A percentile compares a stretch with the other conserved stretches of the same genome.
Evolutionary conservation across 352 stramenopile species (phyloP).

Genomic region (Hyaloperonospora brassicae): DNA sequence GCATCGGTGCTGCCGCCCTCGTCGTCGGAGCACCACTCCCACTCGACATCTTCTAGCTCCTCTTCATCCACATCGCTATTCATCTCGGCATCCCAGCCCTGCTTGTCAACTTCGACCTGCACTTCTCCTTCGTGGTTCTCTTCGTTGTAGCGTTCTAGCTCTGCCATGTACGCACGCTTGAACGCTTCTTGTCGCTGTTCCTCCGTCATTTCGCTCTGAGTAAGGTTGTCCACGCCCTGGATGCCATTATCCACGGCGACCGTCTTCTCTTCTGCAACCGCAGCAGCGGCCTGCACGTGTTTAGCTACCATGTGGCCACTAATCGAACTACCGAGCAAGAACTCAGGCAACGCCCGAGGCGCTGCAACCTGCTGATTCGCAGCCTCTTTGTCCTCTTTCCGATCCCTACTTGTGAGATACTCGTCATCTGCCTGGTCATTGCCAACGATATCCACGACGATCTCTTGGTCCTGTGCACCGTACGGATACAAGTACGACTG

Average conservation of each 20-base stretch:
- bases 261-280: slow-evolving; percentile 29
- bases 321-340: slow-evolving; percentile 78
- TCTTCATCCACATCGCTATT: slow-evolving; percentile 71
- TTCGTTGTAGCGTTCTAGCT: slow-evolving; percentile 81
- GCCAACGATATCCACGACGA: slow-evolving; percentile 79
- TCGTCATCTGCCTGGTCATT: slow-evolving; percentile 72
- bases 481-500: slow-evolving; percentile 83
- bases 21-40: slow-evolving; percentile 72
- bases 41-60: slow-evolving; percentile 75
- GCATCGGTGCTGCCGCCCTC: slow-evolving; percentile 36
- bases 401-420: slow-evolving; percentile 66
- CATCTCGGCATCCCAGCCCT: slow-evolving; percentile 82
- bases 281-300: slow-evolving; percentile 42
- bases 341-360: slow-evolving; percentile 64
- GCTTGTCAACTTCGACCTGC: slow-evolving; percentile 70
- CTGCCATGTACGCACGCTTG: slow-evolving; percentile 71
- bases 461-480: slow-evolving; percentile 69
- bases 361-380: slow-evolving; percentile 46
- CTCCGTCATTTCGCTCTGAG: slow-evolving; percentile 68
- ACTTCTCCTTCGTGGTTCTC: slow-evolving; percentile 74
- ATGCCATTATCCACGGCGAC: slow-evolving; percentile 28
- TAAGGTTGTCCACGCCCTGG: slow-evolving; percentile 47
- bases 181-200: slow-evolving; percentile 78
- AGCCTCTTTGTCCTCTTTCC: slow-evolving; percentile 61
- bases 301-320: slow-evolving; percentile 83